Evolutionary conservation across 2,329 filamentous ascomycete species (phyloP).

Genomic region (Colletotrichum sp.): DNA sequence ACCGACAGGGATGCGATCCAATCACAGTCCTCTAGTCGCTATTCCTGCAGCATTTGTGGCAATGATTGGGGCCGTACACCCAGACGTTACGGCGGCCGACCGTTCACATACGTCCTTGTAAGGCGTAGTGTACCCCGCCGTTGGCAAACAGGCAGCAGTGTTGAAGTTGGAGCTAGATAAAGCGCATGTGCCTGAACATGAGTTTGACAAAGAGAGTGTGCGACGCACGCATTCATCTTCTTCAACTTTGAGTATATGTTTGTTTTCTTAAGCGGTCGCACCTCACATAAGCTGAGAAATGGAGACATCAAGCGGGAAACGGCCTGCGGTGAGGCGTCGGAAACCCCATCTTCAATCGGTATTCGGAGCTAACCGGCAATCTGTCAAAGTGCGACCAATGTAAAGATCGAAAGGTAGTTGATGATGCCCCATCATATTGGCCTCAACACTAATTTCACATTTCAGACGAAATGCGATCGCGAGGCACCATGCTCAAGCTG

Average conservation of each 20-base stretch:
- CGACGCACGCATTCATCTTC: not conserved
- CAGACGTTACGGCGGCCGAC: not conserved
- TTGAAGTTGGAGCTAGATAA: not conserved
- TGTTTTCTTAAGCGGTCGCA: not conserved
- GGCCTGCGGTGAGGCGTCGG: not conserved
- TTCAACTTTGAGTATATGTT: not conserved
- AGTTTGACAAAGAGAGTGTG: not conserved
- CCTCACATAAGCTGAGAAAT: not conserved
- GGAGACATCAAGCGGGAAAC: not conserved
- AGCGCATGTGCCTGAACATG: not conserved
- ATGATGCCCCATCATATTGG: not conserved
- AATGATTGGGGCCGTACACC: not conserved
- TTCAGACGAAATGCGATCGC: constrained; percentile 33
- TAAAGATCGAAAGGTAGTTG: constrained; percentile 23
- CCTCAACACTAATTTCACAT: not conserved
- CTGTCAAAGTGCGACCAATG: not conserved
- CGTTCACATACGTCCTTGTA: not conserved
- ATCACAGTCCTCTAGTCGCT: not conserved
- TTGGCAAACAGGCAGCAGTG: not conserved
- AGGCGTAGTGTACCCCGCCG: not conserved
- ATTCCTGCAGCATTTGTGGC: not conserved
- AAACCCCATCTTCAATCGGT: not conserved
- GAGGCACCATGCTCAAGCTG: constrained; percentile 32
- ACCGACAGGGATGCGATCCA: not conserved
- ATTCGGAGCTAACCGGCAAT: not conserved